Evolutionary conservation across 2,329 filamentous ascomycete genomes (phyloP), one percentile per base, ranked within the genome.

Genomic region (Lachnellula occidentalis): DNA sequence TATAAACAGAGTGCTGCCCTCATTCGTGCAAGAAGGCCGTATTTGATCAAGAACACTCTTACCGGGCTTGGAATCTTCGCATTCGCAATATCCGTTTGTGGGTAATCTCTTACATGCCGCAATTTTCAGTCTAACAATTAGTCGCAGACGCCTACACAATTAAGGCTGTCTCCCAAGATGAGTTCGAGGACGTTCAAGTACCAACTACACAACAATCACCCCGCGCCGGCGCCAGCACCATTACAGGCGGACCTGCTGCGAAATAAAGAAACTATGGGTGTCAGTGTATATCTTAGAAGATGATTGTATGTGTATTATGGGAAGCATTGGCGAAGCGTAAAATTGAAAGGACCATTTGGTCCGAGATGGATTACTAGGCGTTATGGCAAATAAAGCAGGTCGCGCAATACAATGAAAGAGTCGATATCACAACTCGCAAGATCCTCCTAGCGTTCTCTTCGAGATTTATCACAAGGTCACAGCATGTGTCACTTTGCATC

Each of bases 161-260:
- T 69, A 82, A 78, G 62, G 90, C 90, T 52, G 88, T 99, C 68
- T 90, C 92, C 43, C 94, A 97, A 73, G 94, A 97, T 72, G 90
- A 96, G 63, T 99, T 99, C 75, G 89, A 92, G 55, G 94, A 99
- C 70, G 92, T 97, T 65, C 86, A 90, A 69, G 86, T 97, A 37
- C 94, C 94, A 43, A 60, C 62, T 11, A 61, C 66, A 24, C 56
- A 50, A 49, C 63, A 66, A 54, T 51, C 58, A 53, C 57, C 62
- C 45, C 48, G 41, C 39, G 55, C 60, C 14, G 63, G 63, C 50
- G 55, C 62, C 43, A 61, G 61, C 48, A 65, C 62, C 43, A 61
- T 59, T 47, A 65, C 59, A 19, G 57, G 50, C 45, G 55, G 46
- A 8, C 54, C 54, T 15, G 39, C 36, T 34, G 39, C 34, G 31